phyloP scores from a whole-genome alignment of 495 filamentous ascomycete species.

The Hypoxylon lienhwacheense region DNA sequence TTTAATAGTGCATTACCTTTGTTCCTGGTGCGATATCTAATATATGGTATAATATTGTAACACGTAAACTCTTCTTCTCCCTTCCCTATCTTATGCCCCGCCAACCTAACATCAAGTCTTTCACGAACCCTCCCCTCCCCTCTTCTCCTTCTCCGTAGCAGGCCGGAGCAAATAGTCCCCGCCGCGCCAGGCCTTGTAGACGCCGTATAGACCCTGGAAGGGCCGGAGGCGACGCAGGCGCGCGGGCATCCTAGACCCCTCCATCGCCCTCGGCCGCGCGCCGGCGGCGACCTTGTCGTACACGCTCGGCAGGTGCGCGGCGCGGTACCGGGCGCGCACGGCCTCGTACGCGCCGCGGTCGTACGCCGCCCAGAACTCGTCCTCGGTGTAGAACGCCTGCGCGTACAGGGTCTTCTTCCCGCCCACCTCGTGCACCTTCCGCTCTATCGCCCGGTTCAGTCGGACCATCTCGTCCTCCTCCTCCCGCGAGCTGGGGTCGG shows the following conservation, averaged over 20 bases:
- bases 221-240: conserved; percentile 25
- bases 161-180: conserved; percentile 36
- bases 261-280: conserved; percentile 27
- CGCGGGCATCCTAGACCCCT: conserved; percentile 31
- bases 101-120: too few relatives aligned
- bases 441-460: conserved; percentile 62
- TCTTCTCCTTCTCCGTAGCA: conserved; percentile 9
- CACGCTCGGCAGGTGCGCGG: conserved; percentile 50
- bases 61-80: not conserved
- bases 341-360: conserved; percentile 52
- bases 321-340: conserved; percentile 50
- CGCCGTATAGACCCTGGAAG: conserved; percentile 38
- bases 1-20: too few relatives aligned
- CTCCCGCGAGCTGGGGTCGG: too few relatives aligned
- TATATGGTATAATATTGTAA: conserved; percentile 15
- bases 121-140: too few relatives aligned
- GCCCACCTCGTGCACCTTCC: conserved; percentile 56
- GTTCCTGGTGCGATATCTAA: too few relatives aligned
- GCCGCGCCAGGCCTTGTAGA: conserved; percentile 40
- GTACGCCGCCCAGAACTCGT: conserved; percentile 57
- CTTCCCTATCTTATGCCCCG: not conserved
- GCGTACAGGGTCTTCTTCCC: conserved; percentile 61
- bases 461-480: conserved; percentile 44
- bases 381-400: conserved; percentile 57
- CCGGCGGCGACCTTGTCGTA: conserved; percentile 56